Percentiles rank a stretch among this genome's conserved stretches.
phyloP scores from a whole-genome alignment of 495 filamentous ascomycete genomes.

The Penicillium turbatum region DNA sequence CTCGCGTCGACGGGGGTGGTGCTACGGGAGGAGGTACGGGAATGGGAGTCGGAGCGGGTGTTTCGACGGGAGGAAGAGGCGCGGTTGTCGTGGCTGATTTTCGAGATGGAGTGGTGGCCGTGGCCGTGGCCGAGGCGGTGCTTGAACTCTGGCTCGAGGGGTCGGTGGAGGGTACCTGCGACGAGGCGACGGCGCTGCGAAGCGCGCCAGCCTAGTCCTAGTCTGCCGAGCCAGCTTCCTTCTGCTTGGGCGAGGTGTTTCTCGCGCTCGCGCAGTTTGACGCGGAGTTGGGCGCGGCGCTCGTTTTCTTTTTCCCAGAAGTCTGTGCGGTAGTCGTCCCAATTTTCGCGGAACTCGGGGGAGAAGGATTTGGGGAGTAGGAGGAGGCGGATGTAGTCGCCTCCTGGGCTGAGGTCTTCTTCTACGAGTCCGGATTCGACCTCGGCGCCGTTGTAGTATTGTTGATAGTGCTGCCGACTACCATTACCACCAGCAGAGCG shows the following conservation, averaged over 20 bases:
- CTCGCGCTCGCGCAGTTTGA: constrained; percentile 61
- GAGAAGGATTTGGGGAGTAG: constrained; percentile 93
- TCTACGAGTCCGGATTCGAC: constrained; percentile 54
- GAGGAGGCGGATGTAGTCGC: constrained; percentile 85
- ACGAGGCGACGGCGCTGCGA: constrained; percentile 43
- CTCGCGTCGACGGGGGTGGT: constrained; percentile 39
- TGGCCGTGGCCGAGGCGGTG: constrained; percentile 29
- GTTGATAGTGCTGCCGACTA: constrained; percentile 37
- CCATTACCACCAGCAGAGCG: constrained; percentile 29
- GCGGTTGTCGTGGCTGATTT: constrained; percentile 33
- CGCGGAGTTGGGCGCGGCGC: constrained; percentile 66
- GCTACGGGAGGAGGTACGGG: constrained; percentile 48
- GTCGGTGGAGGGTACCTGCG: constrained; percentile 29
- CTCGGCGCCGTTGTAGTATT: constrained; percentile 42
- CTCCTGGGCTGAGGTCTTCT: constrained; percentile 84
- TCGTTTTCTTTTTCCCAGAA: constrained; percentile 98
- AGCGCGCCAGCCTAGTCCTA: constrained; percentile 56
- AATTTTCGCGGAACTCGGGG: constrained; percentile 92
- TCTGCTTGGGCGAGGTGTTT: constrained; percentile 60
- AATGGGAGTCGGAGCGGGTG: constrained; percentile 43
- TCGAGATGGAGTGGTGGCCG: constrained; percentile 32
- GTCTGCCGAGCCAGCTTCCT: constrained; percentile 79
- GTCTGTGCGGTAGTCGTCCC: constrained; percentile 87
- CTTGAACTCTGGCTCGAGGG: constrained; percentile 20
- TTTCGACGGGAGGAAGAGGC: constrained; percentile 30